Percentiles rank a stretch among this genome's conserved stretches.
Conservation (phyloP, 2,329 filamentous ascomycete genomes). For the Neonectria coccinea region DNA sequence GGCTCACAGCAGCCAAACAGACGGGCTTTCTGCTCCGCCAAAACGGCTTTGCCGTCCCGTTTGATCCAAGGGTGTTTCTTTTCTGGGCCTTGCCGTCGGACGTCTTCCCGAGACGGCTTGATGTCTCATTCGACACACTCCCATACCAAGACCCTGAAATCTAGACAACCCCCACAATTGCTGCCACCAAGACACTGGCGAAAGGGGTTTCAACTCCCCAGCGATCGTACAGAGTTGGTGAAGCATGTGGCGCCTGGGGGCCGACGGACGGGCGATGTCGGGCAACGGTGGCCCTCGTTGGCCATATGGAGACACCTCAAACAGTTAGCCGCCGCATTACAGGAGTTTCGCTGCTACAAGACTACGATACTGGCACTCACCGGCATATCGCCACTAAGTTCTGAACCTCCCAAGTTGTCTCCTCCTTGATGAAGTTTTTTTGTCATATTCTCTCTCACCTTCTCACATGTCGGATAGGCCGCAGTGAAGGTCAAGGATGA, state of each 20-base stretch:
- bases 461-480: not conserved
- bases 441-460: constrained; percentile 23
- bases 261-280: constrained; percentile 23
- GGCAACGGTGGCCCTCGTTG: constrained; percentile 21
- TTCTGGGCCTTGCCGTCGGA: constrained; percentile 10
- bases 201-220: constrained; percentile 18
- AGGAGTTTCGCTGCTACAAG: not conserved
- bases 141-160: not conserved
- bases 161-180: constrained; percentile 19
- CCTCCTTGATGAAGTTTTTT: constrained; percentile 15
- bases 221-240: constrained; percentile 12
- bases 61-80: constrained; percentile 16
- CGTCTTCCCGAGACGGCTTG: constrained; percentile 22
- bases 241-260: constrained; percentile 18
- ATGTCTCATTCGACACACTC: constrained; percentile 14
- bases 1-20: constrained; percentile 1
- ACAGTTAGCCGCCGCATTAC: constrained; percentile 6
- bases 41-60: constrained; percentile 22
- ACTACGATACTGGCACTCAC: not conserved
- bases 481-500: constrained; percentile 11
- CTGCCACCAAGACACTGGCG: not conserved
- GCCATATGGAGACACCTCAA: constrained; percentile 22
- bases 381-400: constrained; percentile 4
- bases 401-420: constrained; percentile 13
- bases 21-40: constrained; percentile 23